A percentile compares a stretch with the other conserved stretches of the same genome.
These are phyloP conservation scores for Bruguiera hainesii DNA, from an alignment of 441 rosid genomes.

Conservation along the genomic window DNA sequence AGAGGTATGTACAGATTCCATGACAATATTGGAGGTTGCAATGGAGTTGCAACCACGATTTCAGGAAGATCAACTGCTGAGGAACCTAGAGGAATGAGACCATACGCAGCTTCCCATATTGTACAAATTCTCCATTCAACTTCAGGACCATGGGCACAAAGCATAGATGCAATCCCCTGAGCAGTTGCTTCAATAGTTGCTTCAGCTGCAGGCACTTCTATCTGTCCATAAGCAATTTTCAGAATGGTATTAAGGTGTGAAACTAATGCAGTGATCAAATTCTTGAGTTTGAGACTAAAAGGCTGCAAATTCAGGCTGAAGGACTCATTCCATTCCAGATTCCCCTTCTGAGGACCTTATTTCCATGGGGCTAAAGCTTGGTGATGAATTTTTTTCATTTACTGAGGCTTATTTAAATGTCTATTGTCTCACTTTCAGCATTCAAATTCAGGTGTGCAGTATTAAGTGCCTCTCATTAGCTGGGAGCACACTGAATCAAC, in stretches of 20 bases:
- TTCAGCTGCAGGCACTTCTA: slow-evolving; percentile 96
- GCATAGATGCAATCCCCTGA: slow-evolving; percentile 99
- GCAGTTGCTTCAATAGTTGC: slow-evolving; percentile 99
- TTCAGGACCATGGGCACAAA: slow-evolving; percentile 99
- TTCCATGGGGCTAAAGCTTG: slow-evolving; percentile 2
- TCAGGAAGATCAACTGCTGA: slow-evolving; percentile 99
- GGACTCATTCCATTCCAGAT: too few species aligned
- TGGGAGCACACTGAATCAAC: slow-evolving; percentile 16
- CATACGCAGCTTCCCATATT: slow-evolving; percentile 99
- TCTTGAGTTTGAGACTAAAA: neutral
- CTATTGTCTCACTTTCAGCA: neutral
- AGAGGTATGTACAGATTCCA: slow-evolving; percentile 98
- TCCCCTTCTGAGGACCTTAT: neutral
- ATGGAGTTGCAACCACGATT: slow-evolving; percentile 87
- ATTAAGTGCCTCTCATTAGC: slow-evolving; percentile 3
- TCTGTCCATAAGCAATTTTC: slow-evolving; percentile 44
- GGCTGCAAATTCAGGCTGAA: neutral
- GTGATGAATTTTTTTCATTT: slow-evolving; percentile 3
- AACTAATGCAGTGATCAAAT: neutral
- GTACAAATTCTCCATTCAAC: slow-evolving; percentile 99
- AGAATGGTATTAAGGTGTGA: slow-evolving; percentile 22
- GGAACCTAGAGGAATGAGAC: slow-evolving; percentile 90
- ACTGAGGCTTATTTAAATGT: neutral
- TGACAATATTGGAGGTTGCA: slow-evolving; percentile 93
- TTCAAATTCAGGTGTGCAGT: neutral